phyloP scores from a whole-genome alignment of 108 stramenopile genomes.

The Pseudonitzschia delicatissima region DNA sequence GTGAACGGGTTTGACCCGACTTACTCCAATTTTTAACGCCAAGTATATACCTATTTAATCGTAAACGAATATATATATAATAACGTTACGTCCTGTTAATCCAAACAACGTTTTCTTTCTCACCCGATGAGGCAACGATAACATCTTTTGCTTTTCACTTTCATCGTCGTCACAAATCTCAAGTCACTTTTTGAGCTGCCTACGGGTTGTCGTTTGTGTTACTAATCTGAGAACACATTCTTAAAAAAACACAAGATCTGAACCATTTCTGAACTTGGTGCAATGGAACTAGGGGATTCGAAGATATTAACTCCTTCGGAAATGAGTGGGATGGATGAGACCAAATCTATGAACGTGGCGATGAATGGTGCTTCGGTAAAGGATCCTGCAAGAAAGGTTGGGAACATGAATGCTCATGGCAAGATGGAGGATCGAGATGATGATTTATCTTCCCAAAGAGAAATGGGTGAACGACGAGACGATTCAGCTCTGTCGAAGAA shows the following conservation, averaged over 20 bases:
- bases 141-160: neutral
- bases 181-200: neutral
- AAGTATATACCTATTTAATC: neutral
- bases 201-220: neutral
- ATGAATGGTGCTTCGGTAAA: neutral
- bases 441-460: conserved; percentile 13
- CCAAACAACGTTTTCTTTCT: neutral
- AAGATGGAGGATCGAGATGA: conserved; percentile 15
- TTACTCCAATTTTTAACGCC: neutral
- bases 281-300: conserved; percentile 9
- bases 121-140: neutral
- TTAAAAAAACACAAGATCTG: neutral
- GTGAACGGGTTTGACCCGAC: neutral
- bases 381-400: neutral
- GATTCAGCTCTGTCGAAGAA: conserved; percentile 7
- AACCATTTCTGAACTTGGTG: neutral
- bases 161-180: neutral
- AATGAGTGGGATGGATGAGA: neutral
- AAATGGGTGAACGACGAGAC: conserved; percentile 21
- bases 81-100: neutral
- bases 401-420: neutral
- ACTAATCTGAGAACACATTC: neutral
- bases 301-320: neutral
- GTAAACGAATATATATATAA: neutral
- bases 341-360: neutral